Percentiles rank a stretch among this genome's conserved stretches.
Conservation (phyloP, 345 rosid genomes). For the Eucalyptus erythrocorys region DNA sequence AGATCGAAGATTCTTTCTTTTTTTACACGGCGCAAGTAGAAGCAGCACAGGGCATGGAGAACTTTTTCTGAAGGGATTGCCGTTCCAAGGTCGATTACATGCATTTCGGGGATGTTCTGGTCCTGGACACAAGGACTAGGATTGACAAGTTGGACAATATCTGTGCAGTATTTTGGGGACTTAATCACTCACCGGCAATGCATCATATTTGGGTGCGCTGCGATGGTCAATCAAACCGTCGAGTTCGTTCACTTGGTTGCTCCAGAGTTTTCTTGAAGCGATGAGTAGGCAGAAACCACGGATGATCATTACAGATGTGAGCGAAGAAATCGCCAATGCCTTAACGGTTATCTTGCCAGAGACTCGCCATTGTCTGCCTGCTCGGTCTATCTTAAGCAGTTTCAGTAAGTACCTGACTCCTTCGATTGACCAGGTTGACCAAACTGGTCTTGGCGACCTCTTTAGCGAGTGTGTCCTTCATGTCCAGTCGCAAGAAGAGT, state of each 20-base stretch:
- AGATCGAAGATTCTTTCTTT: no score
- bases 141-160: not conserved
- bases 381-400: not conserved
- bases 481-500: not conserved
- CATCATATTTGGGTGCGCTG: not conserved
- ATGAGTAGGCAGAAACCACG: not conserved
- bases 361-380: accelerated
- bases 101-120: no score
- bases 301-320: not conserved
- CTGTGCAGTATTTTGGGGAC: not conserved
- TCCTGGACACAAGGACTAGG: no score
- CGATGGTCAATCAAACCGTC: accelerated
- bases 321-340: not conserved
- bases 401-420: not conserved
- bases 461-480: not conserved
- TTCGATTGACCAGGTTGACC: not conserved
- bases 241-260: not conserved
- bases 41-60: no score
- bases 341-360: accelerated
- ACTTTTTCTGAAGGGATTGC: no score
- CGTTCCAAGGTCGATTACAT: no score
- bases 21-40: no score
- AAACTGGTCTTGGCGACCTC: accelerated
- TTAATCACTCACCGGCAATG: not conserved
- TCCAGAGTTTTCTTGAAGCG: accelerated